These are phyloP conservation scores for Gilbertella persicaria DNA, from an alignment of 371 early-diverging fungal species.

Conservation along the genomic window DNA sequence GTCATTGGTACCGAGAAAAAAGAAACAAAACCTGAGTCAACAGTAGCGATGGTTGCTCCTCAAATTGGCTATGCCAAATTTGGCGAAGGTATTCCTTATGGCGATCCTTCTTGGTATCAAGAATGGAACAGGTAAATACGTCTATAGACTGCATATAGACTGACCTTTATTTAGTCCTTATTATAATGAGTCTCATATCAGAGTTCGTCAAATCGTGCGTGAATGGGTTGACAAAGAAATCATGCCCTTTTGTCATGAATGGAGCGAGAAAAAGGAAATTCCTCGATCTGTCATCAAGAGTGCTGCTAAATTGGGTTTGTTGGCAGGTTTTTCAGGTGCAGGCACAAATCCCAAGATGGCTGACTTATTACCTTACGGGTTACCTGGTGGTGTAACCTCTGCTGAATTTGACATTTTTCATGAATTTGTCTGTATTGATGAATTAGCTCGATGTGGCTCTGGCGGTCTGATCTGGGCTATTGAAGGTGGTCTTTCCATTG, in stretches of 20 bases:
- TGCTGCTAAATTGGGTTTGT: conserved; percentile 75
- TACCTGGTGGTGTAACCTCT: conserved; percentile 49
- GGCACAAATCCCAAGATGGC: conserved; percentile 32
- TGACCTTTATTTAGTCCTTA: conserved; percentile 60
- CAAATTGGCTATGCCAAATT: too few relatives aligned
- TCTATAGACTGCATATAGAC: too few relatives aligned
- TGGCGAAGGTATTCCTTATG: conserved; percentile 81
- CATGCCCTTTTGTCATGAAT: conserved; percentile 81
- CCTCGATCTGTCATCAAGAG: conserved; percentile 70
- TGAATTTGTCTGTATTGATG: conserved; percentile 76
- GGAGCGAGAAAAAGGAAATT: conserved; percentile 83
- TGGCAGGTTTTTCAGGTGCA: conserved; percentile 63
- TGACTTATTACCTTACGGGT: conserved; percentile 21
- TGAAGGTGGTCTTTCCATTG: conserved; percentile 18
- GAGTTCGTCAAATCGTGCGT: conserved; percentile 67
- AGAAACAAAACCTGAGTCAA: conserved; percentile 22
- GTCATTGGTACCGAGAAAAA: conserved; percentile 17
- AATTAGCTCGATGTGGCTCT: conserved; percentile 80
- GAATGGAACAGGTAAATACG: conserved; percentile 55
- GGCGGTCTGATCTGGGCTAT: conserved; percentile 83
- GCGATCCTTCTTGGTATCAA: conserved; percentile 88
- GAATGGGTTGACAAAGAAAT: conserved; percentile 81
- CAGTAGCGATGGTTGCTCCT: conserved; percentile 4
- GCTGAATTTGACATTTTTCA: conserved; percentile 79
- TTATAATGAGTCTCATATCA: conserved; percentile 79